A percentile compares a stretch with the other conserved stretches of the same genome.
Evolutionary conservation across 345 rosid species (phyloP).

Genomic region (Eucalyptus pauciflora): DNA sequence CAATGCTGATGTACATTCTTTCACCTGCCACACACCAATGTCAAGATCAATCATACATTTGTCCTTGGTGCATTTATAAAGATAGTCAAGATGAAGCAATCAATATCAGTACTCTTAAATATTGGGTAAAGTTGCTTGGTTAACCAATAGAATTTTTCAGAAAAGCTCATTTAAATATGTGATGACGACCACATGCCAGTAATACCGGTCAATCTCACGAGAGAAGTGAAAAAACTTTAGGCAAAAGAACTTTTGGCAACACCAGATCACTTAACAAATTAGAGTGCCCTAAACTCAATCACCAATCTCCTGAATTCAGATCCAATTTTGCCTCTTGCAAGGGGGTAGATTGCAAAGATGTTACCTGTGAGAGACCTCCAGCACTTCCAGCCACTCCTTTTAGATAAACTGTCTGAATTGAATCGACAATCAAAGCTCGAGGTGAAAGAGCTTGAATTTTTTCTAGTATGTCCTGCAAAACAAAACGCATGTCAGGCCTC

Average conservation of each 20-base stretch:
- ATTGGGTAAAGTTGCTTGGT: background rate
- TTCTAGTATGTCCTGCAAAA: conserved; percentile 58
- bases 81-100: background rate
- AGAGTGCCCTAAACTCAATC: background rate
- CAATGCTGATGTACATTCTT: conserved; percentile 80
- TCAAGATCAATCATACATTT: background rate
- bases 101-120: background rate
- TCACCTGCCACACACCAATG: conserved; percentile 41
- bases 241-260: background rate
- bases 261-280: background rate
- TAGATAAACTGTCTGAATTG: conserved; percentile 86
- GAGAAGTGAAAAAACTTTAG: background rate
- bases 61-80: background rate
- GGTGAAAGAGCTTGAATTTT: conserved; percentile 62
- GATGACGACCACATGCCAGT: background rate
- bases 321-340: background rate
- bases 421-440: conserved; percentile 68
- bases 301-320: background rate
- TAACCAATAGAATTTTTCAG: background rate
- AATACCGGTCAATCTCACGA: background rate
- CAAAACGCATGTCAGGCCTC: background rate
- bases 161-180: background rate
- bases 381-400: conserved; percentile 79
- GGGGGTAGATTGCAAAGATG: background rate
- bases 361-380: conserved; percentile 82